These are phyloP conservation scores for Udeniomyces megalosporus DNA, from an alignment of 768 basidiomycete species.

Conservation along the genomic window DNA sequence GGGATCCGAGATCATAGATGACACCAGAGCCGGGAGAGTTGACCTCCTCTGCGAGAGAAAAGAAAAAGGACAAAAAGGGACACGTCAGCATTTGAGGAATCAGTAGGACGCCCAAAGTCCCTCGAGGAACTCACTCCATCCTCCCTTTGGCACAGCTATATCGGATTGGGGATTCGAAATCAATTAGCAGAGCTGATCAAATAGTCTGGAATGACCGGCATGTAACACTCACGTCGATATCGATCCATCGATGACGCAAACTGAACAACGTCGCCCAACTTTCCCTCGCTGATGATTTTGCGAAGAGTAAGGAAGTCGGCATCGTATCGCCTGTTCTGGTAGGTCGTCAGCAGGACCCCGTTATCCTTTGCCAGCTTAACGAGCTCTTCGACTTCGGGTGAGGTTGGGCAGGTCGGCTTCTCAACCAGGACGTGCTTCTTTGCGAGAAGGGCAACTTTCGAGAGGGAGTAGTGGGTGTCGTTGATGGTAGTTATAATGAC, in stretches of 20 bases:
- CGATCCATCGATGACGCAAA: slow-evolving; percentile 35
- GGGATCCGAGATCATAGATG: slow-evolving; percentile 62
- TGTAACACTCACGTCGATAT: not conserved
- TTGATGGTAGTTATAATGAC: slow-evolving; percentile 52
- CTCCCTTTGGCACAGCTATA: not conserved
- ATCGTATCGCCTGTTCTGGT: slow-evolving; percentile 19
- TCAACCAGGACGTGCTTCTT: slow-evolving; percentile 34
- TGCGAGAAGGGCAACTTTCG: slow-evolving; percentile 33
- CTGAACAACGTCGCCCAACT: slow-evolving; percentile 46
- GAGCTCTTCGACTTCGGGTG: slow-evolving; percentile 45
- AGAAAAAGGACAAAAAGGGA: slow-evolving; percentile 39
- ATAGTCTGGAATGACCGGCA: not conserved
- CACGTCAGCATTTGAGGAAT: slow-evolving; percentile 27
- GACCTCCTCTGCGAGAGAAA: slow-evolving; percentile 70
- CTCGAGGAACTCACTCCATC: not conserved
- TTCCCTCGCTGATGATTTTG: slow-evolving; percentile 37
- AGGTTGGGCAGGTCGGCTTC: slow-evolving; percentile 55
- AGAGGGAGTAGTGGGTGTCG: slow-evolving; percentile 52
- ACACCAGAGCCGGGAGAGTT: slow-evolving; percentile 46
- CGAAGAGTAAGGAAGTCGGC: slow-evolving; percentile 54
- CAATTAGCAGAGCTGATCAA: not conserved
- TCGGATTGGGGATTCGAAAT: not conserved
- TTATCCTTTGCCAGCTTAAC: slow-evolving; percentile 44
- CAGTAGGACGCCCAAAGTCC: slow-evolving; percentile 34
- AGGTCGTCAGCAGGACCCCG: slow-evolving; percentile 40